Base-by-base conservation (phyloP, 2,329 filamentous ascomycete species). In the Diplocarpon rosae region DNA sequence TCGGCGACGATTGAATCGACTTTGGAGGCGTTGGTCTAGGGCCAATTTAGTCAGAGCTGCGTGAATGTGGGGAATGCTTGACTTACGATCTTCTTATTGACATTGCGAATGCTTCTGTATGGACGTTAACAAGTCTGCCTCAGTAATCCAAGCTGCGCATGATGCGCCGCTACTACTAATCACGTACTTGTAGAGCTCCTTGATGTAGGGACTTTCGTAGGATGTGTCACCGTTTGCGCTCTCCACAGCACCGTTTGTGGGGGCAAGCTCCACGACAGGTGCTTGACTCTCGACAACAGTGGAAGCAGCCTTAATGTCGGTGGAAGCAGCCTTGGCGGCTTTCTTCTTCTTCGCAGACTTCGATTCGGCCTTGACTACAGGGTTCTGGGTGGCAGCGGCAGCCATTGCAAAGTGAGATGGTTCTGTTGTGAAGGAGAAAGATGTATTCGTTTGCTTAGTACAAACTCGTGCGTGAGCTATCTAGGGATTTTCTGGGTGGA, bases 61-160 rank as follows among this genome's bases (percentile, higher is more conserved):
- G 7, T 10, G 12, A 37, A 8, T 7, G 6, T 16, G 3, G 1
- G 13, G 12, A 3, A 28, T 2, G n/a, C 39, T 24, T 8, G 17
- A 70, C 84, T 69, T 68, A 94, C 86, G 59, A 96, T 80, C 69
- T 95, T 95, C 76, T 95, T 96, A 71, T 80, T 84, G 60, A 92
- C 70, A 65, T 92, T 94, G 61, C 90, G 88, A 58, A 95, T 85
- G 65, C 78, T 87, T 73, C 88, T 95, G 49, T 36, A 47, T 13
- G 11, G n/a, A 37, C 14, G 36, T 57, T 41, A 53, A 50, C 43
- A 10, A 5, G 39, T 31, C 14, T 37, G 14, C 37, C 27, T 12
- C 10, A 10, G 9, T 14, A 14, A 4, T 32, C n/a, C 30, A 32
- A 12, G 30, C 3, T 10, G 30, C 30, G 30, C 30, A 24, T 5